These are phyloP conservation scores for Cetraspora pellucida DNA, from an alignment of 192 early-diverging fungal genomes.

Conservation along the genomic window DNA sequence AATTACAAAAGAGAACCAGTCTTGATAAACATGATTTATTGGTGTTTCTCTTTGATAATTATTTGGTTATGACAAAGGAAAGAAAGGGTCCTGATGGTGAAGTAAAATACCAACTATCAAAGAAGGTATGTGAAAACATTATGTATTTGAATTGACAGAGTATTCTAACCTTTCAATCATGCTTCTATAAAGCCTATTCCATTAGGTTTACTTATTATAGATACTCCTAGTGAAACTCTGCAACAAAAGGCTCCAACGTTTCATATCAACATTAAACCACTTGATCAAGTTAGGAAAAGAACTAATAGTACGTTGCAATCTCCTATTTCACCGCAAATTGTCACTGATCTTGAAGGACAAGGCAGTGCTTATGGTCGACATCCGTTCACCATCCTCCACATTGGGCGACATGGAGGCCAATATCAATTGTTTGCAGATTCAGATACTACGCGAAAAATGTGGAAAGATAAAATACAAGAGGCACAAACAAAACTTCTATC, in stretches of 20 bases:
- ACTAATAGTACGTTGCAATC: conserved; percentile 9
- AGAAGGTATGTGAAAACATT: conserved; percentile 5
- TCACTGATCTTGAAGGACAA: conserved; percentile 7
- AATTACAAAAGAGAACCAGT: conserved; percentile 12
- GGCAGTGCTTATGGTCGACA: background rate
- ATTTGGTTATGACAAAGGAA: conserved; percentile 71
- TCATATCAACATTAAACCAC: conserved; percentile 20
- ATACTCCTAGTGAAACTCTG: conserved; percentile 51
- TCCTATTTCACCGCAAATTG: background rate
- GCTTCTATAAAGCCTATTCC: conserved; percentile 66
- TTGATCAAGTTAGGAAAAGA: conserved; percentile 37
- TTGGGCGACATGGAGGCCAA: conserved; percentile 73
- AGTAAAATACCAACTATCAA: conserved; percentile 24
- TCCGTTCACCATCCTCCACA: conserved; percentile 70
- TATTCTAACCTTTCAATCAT: no score
- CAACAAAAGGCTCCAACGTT: conserved; percentile 13
- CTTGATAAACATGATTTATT: conserved; percentile 52
- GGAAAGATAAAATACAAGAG: conserved; percentile 76
- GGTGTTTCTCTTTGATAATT: conserved; percentile 88
- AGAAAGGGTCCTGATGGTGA: conserved; percentile 64
- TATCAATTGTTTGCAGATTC: conserved; percentile 76
- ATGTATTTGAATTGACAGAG: background rate
- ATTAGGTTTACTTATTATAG: conserved; percentile 70
- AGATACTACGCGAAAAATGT: conserved; percentile 71
- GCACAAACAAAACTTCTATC: conserved; percentile 46